Conservation (phyloP, 495 filamentous ascomycete genomes). For the Tuber aestivum region DNA sequence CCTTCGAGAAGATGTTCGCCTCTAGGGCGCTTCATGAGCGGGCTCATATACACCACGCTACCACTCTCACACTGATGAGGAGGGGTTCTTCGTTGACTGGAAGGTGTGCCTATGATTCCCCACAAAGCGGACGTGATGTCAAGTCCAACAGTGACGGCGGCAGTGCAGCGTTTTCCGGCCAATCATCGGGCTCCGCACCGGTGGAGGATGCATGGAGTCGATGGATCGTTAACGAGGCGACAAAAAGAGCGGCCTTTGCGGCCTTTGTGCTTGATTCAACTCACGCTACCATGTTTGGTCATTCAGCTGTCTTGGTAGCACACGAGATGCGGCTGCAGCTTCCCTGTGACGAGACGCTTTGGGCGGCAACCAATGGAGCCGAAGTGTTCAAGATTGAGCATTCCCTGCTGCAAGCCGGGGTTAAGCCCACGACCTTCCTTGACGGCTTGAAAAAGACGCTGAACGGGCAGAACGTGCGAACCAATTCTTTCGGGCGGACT, state of each 20-base stretch:
- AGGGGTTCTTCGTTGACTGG: conserved; percentile 86
- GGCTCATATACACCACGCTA: conserved; percentile 95
- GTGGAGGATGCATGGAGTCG: conserved; percentile 91
- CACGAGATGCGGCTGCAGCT: conserved; percentile 90
- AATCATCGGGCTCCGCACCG: conserved; percentile 59
- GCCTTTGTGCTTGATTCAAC: conserved; percentile 95
- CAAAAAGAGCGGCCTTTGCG: conserved; percentile 81
- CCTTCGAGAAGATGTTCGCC: conserved; percentile 96
- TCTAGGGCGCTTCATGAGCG: conserved; percentile 87
- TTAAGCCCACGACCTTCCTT: conserved; percentile 80
- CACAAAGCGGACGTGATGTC: conserved; percentile 69
- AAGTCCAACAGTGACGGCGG: conserved; percentile 51
- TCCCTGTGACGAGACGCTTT: conserved; percentile 88
- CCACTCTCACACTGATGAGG: conserved; percentile 91
- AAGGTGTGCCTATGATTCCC: conserved; percentile 79
- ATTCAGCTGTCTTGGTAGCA: conserved; percentile 94
- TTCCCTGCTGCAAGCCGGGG: conserved; percentile 71
- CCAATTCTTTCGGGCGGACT: conserved; percentile 90
- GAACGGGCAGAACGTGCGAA: conserved; percentile 78
- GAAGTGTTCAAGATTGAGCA: conserved; percentile 86
- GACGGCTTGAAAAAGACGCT: conserved; percentile 88
- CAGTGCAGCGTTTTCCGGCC: conserved; percentile 47
- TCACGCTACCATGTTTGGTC: conserved; percentile 97
- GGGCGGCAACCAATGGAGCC: conserved; percentile 82
- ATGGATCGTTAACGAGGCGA: conserved; percentile 94